These are phyloP conservation scores for Fomitopsis betulina DNA, from an alignment of 1,284 basidiomycete species.

Conservation along the genomic window DNA sequence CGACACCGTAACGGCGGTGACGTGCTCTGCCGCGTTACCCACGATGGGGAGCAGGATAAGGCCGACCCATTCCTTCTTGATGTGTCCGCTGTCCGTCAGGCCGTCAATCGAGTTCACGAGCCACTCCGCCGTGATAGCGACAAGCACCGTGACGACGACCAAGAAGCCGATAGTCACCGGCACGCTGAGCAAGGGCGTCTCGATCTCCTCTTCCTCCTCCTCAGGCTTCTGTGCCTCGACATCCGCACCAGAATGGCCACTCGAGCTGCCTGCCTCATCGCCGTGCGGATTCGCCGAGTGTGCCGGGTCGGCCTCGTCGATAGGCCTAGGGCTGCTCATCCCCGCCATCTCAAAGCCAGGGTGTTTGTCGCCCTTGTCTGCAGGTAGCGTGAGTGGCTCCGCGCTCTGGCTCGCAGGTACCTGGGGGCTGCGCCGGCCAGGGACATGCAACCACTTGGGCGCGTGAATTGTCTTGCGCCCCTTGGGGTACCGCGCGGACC, in stretches of 20 bases:
- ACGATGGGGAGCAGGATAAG: constrained; percentile 87
- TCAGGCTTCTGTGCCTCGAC: constrained; percentile 7
- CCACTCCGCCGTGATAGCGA: constrained; percentile 83
- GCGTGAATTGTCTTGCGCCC: neutral
- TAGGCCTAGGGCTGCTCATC: neutral
- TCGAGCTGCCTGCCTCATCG: neutral
- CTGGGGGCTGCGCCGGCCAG: neutral
- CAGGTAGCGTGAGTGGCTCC: constrained; percentile 5
- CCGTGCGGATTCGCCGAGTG: neutral
- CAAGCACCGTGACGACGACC: constrained; percentile 58
- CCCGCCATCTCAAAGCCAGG: constrained; percentile 3
- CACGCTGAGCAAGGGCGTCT: constrained; percentile 53
- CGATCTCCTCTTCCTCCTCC: constrained; percentile 39
- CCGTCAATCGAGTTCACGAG: constrained; percentile 79
- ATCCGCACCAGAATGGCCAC: constrained; percentile 3
- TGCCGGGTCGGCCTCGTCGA: neutral
- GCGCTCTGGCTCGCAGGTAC: neutral
- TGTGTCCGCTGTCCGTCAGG: constrained; percentile 42
- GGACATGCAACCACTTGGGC: constrained; percentile 3
- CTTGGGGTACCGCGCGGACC: constrained; percentile 35
- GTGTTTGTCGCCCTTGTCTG: neutral
- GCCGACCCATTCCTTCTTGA: constrained; percentile 79
- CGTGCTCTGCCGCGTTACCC: constrained; percentile 85
- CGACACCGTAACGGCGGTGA: constrained; percentile 84
- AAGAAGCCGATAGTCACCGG: constrained; percentile 51